Evolutionary conservation across 345 rosid species (phyloP), one percentile per base, ranked within the genome.

Genomic region (Cardamine chenopodiifolia): DNA sequence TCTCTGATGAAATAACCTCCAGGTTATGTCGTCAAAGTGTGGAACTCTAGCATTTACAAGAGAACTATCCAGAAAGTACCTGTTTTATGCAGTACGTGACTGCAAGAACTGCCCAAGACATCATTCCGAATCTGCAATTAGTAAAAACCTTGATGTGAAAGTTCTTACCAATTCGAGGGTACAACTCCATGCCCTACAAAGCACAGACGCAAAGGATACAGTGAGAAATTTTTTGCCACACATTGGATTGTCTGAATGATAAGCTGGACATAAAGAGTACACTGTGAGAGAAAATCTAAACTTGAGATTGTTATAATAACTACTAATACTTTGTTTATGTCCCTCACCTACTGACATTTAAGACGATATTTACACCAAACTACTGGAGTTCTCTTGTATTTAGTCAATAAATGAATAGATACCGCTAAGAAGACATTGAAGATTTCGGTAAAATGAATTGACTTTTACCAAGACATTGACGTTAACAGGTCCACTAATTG

Each of bases 71-170:
- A 53, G 31, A 39, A 61, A 22, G 29, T 82, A 95, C 99, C 98
- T 96, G 99, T 78, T 92, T 96, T 73, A 96, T 86, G 86, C 99
- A 92, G 83, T 96, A 96, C n/a, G 98, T 90, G 82, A 92, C 80
- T 40, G 97, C 94, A 75, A 96, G 95, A 87, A 96, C 98, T 61
- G 98, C 98, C 98, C 99, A 96, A 52, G 96, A 87, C 97, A 92
- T 92, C 98, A 96, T 88, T 70, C 99, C 99, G 57, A 96, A 92
- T 83, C 99, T 88, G 87, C 99, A 90, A 78, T 90, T 96, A 49
- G 97, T 90, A 83, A 96, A 96, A 70, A 92, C 96, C 79, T 96
- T 96, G 82, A 96, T 89, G 86, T 96, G 97, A 53, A 96, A 96
- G 88, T 83, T 82, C 75, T 89, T 92, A 17, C 99, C 98, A 78